Evolutionary conservation across 1,284 basidiomycete genomes (phyloP).

Genomic region (Cutaneotrichosporon arboriforme): DNA sequence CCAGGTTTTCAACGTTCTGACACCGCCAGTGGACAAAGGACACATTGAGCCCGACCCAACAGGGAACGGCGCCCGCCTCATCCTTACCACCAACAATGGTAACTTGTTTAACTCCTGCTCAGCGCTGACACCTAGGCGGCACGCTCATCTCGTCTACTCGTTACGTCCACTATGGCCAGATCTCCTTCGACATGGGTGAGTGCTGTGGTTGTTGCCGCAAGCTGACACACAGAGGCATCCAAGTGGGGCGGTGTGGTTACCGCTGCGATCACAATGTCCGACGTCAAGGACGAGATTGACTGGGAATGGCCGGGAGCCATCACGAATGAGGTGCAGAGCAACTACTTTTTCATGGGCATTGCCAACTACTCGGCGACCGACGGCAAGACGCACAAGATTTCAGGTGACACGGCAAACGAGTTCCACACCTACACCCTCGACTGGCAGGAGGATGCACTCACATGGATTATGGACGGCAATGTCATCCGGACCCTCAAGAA

Average conservation of each 20-base stretch:
- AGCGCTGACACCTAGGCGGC: conserved; percentile 50
- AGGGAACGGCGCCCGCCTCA: conserved; percentile 57
- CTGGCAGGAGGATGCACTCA: conserved; percentile 65
- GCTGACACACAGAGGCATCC: conserved; percentile 37
- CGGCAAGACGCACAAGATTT: conserved; percentile 47
- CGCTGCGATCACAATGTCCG: conserved; percentile 78
- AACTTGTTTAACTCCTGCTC: neutral
- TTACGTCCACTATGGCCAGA: conserved; percentile 71
- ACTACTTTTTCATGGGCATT: conserved; percentile 61
- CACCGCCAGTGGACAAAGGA: conserved; percentile 61
- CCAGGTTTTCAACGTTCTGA: neutral
- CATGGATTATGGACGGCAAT: conserved; percentile 65
- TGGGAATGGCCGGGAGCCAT: conserved; percentile 58
- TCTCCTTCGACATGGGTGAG: conserved; percentile 59
- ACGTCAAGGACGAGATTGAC: conserved; percentile 75
- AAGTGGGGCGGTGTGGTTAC: conserved; percentile 68
- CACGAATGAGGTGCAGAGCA: conserved; percentile 65
- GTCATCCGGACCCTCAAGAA: conserved; percentile 63
- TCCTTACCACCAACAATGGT: conserved; percentile 50
- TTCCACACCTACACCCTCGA: conserved; percentile 77
- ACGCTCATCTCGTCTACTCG: conserved; percentile 70
- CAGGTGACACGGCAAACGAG: conserved; percentile 58
- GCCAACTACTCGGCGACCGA: conserved; percentile 51
- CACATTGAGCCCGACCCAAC: conserved; percentile 55
- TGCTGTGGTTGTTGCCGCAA: neutral